Evolutionary conservation across 1,139 yeast species (phyloP).

Genomic region (Yamadazyma spencermartinsiae): DNA sequence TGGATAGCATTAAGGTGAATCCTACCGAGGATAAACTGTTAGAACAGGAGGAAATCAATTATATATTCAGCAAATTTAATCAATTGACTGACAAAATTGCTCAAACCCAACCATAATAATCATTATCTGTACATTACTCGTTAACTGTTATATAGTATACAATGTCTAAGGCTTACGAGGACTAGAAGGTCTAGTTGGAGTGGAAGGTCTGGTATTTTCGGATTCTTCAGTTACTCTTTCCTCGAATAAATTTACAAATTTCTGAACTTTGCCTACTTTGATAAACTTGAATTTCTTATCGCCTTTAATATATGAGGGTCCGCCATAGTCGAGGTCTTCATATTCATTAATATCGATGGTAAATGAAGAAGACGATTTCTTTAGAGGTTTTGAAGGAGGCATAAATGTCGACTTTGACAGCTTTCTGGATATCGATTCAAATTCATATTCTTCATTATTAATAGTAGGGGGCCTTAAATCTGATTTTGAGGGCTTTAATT

Average conservation of each 20-base stretch:
- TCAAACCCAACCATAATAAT: constrained; percentile 1
- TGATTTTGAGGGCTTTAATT: constrained; percentile 14
- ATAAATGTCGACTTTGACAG: constrained; percentile 12
- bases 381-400: constrained; percentile 9
- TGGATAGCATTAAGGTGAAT: constrained; percentile 50
- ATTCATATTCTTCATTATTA: constrained; percentile 3
- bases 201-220: constrained; percentile 14
- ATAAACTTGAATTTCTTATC: constrained; percentile 48
- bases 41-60: constrained; percentile 25
- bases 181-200: constrained; percentile 7
- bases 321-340: constrained; percentile 24
- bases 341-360: constrained; percentile 16
- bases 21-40: constrained; percentile 15
- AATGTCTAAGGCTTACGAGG: constrained; percentile 8
- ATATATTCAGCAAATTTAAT: constrained; percentile 40
- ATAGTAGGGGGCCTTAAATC: constrained; percentile 8
- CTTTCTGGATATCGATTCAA: constrained; percentile 10
- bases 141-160: not conserved
- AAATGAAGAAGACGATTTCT: constrained; percentile 16
- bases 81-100: constrained; percentile 40
- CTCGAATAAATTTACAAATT: constrained; percentile 47
- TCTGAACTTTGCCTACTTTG: constrained; percentile 51
- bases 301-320: constrained; percentile 42
- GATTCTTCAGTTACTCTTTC: constrained; percentile 30
- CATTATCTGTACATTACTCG: constrained; percentile 1